phyloP scores from a whole-genome alignment of 306 rosid genomes.

The Medicago truncatula region MtrunA17r5.0-ANR NC_053042.1:51751501-51752000 shows the following conservation, averaged over 20 bases:
- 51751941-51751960: slow-evolving; percentile 11
- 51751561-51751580: neutral
- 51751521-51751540: slow-evolving; percentile 1
- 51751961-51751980: neutral
- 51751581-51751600: neutral
- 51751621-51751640: neutral
- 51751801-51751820: neutral
- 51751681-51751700: neutral
- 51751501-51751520: neutral
- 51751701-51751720: slow-evolving; percentile 1
- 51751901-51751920: neutral
- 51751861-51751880: neutral
- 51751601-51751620: no score
- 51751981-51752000: neutral
- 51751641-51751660: neutral
- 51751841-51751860: no score
- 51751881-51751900: neutral
- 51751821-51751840: no score
- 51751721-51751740: slow-evolving; percentile 33
- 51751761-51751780: neutral
- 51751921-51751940: neutral
- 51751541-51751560: neutral
- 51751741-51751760: slow-evolving; percentile 5
- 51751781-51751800: neutral
- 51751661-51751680: slow-evolving; percentile 7